A percentile compares a stretch with the other conserved stretches of the same genome.
phyloP scores from a whole-genome alignment of 495 filamentous ascomycete genomes.

The Daldinia grandis region DNA sequence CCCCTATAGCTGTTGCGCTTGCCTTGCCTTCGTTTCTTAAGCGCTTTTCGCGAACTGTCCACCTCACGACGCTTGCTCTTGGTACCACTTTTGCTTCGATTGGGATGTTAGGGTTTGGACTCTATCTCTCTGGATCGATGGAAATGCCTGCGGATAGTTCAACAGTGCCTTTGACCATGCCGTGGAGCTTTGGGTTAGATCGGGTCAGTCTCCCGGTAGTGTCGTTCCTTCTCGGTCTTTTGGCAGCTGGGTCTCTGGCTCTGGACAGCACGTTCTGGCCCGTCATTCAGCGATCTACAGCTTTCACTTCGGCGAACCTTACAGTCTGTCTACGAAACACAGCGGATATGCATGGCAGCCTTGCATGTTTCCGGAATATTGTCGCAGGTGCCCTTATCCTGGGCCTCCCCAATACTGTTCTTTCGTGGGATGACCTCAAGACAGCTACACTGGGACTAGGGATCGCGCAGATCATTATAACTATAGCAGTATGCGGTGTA shows the following conservation, averaged over 20 bases:
- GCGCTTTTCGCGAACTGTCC: constrained; percentile 42
- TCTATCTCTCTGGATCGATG: constrained; percentile 51
- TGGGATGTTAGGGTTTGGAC: constrained; percentile 52
- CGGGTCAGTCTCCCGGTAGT: constrained; percentile 50
- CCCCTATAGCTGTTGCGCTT: constrained; percentile 41
- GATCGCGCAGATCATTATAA: constrained; percentile 47
- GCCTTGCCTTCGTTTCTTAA: constrained; percentile 33
- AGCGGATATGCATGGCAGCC: constrained; percentile 53
- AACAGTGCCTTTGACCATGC: constrained; percentile 24
- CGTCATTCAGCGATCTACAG: constrained; percentile 51
- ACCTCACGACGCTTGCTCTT: constrained; percentile 44
- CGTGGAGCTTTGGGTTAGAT: constrained; percentile 40
- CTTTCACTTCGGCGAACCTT: constrained; percentile 53
- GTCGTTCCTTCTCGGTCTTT: constrained; percentile 52
- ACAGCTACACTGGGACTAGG: constrained; percentile 48
- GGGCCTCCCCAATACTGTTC: constrained; percentile 48
- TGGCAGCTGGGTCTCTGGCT: constrained; percentile 47
- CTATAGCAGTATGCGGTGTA: constrained; percentile 34
- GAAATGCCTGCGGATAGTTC: constrained; percentile 30
- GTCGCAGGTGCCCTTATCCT: constrained; percentile 52
- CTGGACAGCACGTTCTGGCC: constrained; percentile 49
- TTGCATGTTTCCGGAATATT: constrained; percentile 45
- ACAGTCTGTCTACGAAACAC: constrained; percentile 50
- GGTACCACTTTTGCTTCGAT: constrained; percentile 50
- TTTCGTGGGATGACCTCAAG: constrained; percentile 48